These are phyloP conservation scores for Coleophoma crateriformis DNA, from an alignment of 2,329 filamentous ascomycete species.

Conservation along the genomic window DNA sequence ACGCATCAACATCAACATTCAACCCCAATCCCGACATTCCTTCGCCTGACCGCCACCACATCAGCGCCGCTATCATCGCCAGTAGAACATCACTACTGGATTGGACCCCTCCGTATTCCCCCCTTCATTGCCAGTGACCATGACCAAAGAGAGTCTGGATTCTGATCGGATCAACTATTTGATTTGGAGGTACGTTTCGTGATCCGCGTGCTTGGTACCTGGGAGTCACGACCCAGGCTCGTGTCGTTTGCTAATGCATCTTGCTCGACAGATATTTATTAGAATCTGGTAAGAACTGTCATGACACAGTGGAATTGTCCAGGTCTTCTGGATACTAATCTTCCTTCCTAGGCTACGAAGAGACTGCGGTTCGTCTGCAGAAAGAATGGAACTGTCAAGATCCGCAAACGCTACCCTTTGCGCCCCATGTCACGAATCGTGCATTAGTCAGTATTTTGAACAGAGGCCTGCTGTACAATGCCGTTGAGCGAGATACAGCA, in stretches of 20 bases:
- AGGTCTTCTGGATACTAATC: constrained; percentile 5
- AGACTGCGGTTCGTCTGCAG: constrained; percentile 62
- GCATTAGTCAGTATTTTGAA: constrained; percentile 59
- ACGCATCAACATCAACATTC: constrained; percentile 7
- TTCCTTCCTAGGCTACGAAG: constrained; percentile 52
- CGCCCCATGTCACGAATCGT: constrained; percentile 59
- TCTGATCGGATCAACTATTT: constrained; percentile 66
- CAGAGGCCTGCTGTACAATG: constrained; percentile 56
- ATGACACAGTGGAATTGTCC: background rate
- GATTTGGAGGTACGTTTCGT: constrained; percentile 58
- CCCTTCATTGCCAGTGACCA: constrained; percentile 9
- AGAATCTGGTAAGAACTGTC: constrained; percentile 25
- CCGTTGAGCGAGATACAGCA: constrained; percentile 45
- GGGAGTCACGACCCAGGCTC: constrained; percentile 15
- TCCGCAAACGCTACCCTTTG: constrained; percentile 60
- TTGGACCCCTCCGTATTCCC: no score
- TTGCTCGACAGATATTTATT: constrained; percentile 26
- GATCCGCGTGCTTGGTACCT: constrained; percentile 16
- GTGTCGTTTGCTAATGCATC: constrained; percentile 23
- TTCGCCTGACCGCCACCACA: background rate
- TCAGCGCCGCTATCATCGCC: constrained; percentile 2
- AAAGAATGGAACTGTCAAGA: constrained; percentile 62
- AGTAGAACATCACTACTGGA: constrained; percentile 2
- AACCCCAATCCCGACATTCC: background rate
- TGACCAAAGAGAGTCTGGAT: constrained; percentile 41